Evolutionary conservation across 257 asterid genomes (phyloP).

Genomic region (Buddleja alternifolia): DNA sequence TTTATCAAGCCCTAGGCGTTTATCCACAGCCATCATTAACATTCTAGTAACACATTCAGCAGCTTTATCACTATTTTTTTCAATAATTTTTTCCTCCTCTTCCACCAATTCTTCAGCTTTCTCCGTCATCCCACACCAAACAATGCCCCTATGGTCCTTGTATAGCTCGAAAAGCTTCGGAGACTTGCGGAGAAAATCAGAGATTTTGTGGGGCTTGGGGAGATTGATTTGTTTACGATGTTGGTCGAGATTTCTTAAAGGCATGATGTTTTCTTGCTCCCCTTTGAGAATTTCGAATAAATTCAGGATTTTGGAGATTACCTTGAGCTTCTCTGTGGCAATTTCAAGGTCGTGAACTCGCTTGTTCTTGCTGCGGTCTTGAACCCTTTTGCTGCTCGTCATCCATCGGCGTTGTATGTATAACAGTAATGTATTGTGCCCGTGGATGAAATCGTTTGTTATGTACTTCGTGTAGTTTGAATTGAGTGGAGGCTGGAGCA

Average conservation of each 20-base stretch:
- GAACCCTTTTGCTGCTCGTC: constrained; percentile 90
- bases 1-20: constrained; percentile 69
- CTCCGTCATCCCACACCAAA: constrained; percentile 90
- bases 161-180: constrained; percentile 88
- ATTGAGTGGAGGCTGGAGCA: constrained; percentile 33
- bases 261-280: constrained; percentile 67
- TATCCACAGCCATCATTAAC: constrained; percentile 87
- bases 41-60: constrained; percentile 79
- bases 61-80: constrained; percentile 53
- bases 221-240: constrained; percentile 78
- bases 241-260: constrained; percentile 54
- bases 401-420: constrained; percentile 57
- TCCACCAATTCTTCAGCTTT: constrained; percentile 57
- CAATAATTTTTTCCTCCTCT: constrained; percentile 72
- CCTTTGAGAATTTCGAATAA: constrained; percentile 68
- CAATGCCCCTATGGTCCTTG: constrained; percentile 63
- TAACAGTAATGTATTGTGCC: neutral
- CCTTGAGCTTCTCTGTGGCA: constrained; percentile 70
- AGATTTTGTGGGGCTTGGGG: constrained; percentile 79
- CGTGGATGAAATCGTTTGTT: constrained; percentile 2
- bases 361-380: constrained; percentile 88
- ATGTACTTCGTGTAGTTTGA: constrained; percentile 18
- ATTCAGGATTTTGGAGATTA: constrained; percentile 59
- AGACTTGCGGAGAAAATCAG: constrained; percentile 67
- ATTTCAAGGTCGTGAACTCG: constrained; percentile 80